Evolutionary conservation across 148 eudicot genomes (phyloP), one percentile per base, ranked within the genome.

Genomic region (Diospyros kaki): DNA sequence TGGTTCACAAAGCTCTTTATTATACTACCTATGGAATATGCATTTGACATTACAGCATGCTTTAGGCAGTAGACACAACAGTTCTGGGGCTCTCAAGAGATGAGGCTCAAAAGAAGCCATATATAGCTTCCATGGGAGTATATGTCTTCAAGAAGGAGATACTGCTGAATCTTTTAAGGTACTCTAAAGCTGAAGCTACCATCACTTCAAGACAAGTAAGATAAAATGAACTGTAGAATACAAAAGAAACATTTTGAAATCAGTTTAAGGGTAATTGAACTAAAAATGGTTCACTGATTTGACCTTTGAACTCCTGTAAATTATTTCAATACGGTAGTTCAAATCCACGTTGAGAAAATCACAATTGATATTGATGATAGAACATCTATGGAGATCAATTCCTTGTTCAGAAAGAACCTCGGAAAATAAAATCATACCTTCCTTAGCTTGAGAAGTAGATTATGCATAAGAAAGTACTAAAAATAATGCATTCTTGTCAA

Each of bases 111-210:
- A 87, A 84, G 85, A 92, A 95, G 74, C 99, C 99, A 66, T 95
- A 92, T 67, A 95, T 95, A 78, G 99, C 99, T 69, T 95, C 96
- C 18, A 93, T 95, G 99, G 99, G 99, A 72, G 99, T 95, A 12
- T 92, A 95, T 59, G 80, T 90, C 75, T 95, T 92, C 80, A 94
- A 94, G 86, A 94, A 94, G 77, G 96, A 94, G 76, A 94, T 92
- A 65, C 91, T 94, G 76, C 82, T 92, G 42, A 94, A 95, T 75
- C 77, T 92, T 64, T 83, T 95, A 68, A 89, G 98, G 98, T 87
- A 84, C 77, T 8, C 4, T 56, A 39, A 66, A 69, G 39, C 50
- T 51, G 43, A 51, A 68, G 44, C 50, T 48, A 48, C 28, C 67
- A 28, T 64, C 67, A 40, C 12, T 0, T 10, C 10, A 5, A 17